Percentiles rank a stretch among this genome's conserved stretches.
Conservation (phyloP, 352 stramenopile genomes). For the Peronospora tabacina region DNA sequence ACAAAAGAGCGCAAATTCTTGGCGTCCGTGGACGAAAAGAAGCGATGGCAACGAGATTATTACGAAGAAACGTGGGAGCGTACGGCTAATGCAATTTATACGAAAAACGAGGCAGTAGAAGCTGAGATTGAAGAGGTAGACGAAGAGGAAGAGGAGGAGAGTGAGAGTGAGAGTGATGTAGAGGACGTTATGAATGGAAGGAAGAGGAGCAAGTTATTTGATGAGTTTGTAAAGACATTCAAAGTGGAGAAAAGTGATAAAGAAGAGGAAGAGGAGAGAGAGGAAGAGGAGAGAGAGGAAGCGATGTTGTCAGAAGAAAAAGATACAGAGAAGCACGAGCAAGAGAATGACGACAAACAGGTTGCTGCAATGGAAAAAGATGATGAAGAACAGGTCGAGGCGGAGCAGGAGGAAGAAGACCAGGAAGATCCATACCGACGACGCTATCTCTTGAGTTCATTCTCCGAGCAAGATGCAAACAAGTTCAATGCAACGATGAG, state of each 20-base stretch:
- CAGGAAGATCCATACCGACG: conserved; percentile 53
- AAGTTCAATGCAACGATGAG: conserved; percentile 30
- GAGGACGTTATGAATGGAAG: conserved; percentile 5
- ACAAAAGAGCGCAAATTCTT: conserved; percentile 41
- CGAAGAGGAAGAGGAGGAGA: background rate
- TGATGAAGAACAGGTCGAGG: conserved; percentile 18
- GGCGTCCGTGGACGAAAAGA: conserved; percentile 40
- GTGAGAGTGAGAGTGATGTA: conserved; percentile 16
- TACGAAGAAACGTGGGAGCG: conserved; percentile 28
- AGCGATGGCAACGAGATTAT: conserved; percentile 37
- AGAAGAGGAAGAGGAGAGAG: conserved; percentile 39
- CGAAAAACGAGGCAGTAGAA: conserved; percentile 13
- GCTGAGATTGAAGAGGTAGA: conserved; percentile 5
- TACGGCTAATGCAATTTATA: conserved; percentile 40
- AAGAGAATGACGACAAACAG: conserved; percentile 19
- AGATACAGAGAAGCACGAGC: conserved; percentile 27
- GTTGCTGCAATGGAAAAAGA: conserved; percentile 20
- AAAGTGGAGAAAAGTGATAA: conserved; percentile 25
- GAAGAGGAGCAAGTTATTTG: conserved; percentile 43
- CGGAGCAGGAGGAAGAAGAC: conserved; percentile 21
- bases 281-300: conserved; percentile 38
- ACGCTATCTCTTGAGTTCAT: conserved; percentile 47
- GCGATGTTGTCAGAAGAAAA: conserved; percentile 32
- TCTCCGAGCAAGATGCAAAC: conserved; percentile 40
- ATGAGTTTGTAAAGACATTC: conserved; percentile 67